These are phyloP conservation scores for Podaxis rugospora DNA, from an alignment of 768 basidiomycete genomes.

Conservation along the genomic window DNA sequence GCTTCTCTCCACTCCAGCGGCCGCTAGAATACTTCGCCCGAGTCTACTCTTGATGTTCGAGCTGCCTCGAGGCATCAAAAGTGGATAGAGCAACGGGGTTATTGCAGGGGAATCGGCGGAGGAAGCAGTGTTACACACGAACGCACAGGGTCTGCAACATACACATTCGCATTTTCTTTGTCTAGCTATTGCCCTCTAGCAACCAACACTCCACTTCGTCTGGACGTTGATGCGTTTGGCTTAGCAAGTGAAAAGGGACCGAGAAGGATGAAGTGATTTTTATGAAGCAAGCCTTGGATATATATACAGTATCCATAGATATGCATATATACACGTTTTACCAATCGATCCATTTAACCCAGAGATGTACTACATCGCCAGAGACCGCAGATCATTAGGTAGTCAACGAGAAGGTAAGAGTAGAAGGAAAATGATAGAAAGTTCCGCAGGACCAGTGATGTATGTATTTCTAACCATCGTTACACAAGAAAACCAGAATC, in stretches of 20 bases:
- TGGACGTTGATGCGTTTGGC: background rate
- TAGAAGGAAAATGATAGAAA: constrained; percentile 6
- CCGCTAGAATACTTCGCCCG: background rate
- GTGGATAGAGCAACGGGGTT: background rate
- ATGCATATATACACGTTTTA: background rate
- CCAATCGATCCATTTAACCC: background rate
- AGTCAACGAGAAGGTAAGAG: background rate
- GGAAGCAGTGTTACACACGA: background rate
- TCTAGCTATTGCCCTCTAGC: background rate
- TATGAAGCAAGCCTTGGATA: background rate
- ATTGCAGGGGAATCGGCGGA: background rate
- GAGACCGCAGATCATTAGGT: constrained; percentile 13
- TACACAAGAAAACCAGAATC: constrained; percentile 6
- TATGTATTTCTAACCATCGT: constrained; percentile 5
- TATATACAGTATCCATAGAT: background rate
- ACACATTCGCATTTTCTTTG: background rate
- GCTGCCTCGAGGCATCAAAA: background rate
- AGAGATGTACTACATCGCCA: background rate
- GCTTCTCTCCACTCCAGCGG: background rate
- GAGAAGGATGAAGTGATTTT: background rate
- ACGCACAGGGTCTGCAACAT: background rate
- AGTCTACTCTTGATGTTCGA: background rate
- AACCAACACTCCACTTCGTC: background rate
- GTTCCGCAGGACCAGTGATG: constrained; percentile 12
- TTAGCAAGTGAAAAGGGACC: background rate